phyloP scores from a whole-genome alignment of 345 rosid genomes.

The Angophora floribunda region DNA sequence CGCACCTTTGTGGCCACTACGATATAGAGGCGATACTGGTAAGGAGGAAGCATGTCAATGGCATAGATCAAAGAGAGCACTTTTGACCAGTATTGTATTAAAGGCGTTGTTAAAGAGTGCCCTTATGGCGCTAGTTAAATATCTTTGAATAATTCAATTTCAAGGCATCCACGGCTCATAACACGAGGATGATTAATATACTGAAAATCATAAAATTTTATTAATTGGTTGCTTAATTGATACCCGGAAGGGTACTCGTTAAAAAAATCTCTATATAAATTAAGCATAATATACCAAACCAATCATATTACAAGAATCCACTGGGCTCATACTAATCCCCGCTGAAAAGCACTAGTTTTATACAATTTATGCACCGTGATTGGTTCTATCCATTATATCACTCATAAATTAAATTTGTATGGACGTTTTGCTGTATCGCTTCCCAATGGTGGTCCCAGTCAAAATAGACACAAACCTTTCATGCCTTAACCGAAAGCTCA shows the following conservation, averaged over 20 bases:
- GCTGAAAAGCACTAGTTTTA: background rate
- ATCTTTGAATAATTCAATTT: background rate
- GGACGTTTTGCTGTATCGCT: background rate
- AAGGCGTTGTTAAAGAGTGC: background rate
- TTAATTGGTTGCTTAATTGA: background rate
- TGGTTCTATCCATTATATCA: background rate
- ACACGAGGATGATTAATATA: fast-evolving
- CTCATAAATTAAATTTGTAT: background rate
- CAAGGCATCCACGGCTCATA: fast-evolving
- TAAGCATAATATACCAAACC: no score
- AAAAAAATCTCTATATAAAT: background rate
- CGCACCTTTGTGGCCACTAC: background rate
- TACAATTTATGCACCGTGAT: no score
- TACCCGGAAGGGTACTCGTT: background rate
- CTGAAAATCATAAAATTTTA: background rate
- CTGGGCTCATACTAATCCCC: background rate
- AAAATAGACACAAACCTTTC: background rate
- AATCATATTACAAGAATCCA: background rate
- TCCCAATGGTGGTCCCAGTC: background rate
- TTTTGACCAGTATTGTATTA: background rate
- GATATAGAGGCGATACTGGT: background rate
- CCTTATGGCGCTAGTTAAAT: fast-evolving
- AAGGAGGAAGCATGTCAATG: background rate
- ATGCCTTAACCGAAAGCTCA: background rate
- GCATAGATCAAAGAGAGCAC: background rate